Base-by-base conservation (phyloP, 1,139 yeast genomes). In the Diutina mesorugosa region DNA sequence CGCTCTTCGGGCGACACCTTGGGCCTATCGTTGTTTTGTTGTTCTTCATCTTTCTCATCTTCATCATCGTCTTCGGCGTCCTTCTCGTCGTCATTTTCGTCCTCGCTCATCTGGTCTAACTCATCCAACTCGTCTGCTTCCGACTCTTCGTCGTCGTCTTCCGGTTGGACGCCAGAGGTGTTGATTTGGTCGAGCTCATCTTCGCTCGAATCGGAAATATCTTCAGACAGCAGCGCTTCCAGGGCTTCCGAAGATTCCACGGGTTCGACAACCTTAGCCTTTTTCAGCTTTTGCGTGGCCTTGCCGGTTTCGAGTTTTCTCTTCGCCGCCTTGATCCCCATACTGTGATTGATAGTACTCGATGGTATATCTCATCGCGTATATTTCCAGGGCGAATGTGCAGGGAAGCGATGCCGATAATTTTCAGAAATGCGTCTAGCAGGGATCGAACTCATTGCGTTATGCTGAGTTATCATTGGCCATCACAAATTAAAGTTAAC, bases 1-100 rank as follows among this genome's bases (percentile, higher is more conserved):
- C 51, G 51, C 5, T 47, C 51, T 14, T 35, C 41, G 14, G 41
- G 41, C 1, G 41, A 10, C 57, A 77, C 80, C 1, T 89, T 80
- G 2, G 83, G 59, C 61, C 80, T 78, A 66, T 78, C 78, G 30
- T 58, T 57, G 12, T 60, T 62, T 4, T 58, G 56, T 21, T 58
- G 57, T 1, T 58, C 64, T 1, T 58, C 63, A n/a, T 21, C 38
- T 3, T 59, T 63, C 1, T 47, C 51, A 4, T 58, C 57, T 30
- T 58, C 58, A 2, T 58, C 64, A 1, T 57, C 62, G 35, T 32
- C 50, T 2, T 59, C 63, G 10, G 52, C 45, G 28, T 45, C 48
- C 18, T 12, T 6, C 2, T 55, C 53, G 14, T 32, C 53, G n/a
- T 46, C 45, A 35, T 18, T 30, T 6, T 63, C 64, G 4, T 60